Evolutionary conservation across 441 rosid species (phyloP), one percentile per base, ranked within the genome.

Genomic region (Viola pubescens): DNA sequence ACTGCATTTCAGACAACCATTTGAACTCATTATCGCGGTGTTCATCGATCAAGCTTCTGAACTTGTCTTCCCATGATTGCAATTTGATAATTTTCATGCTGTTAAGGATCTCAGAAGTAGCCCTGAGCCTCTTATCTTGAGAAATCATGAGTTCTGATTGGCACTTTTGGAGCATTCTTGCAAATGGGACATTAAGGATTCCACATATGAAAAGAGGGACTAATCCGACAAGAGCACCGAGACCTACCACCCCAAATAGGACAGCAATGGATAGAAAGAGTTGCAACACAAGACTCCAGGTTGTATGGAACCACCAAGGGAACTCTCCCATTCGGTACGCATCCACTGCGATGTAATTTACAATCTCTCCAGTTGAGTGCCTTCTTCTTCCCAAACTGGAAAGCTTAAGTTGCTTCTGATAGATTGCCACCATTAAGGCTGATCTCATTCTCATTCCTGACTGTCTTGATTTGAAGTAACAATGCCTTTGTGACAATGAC

Each of bases 371-470:
- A 0, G 88, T 63, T 26, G 98, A 85, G 69, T 87, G 96, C n/a
- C 82, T 79, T 69, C 57, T 82, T 67, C 94, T 81, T 57, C 89
- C 95, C 5, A 66, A 61, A 69, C 82, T 87, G 0, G 94, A 91
- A 53, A 91, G 82, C 74, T 73, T 91, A 19, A 89, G 83, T 74
- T 85, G 96, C 75, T 91, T 89, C 52, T 66, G 77, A 53, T 88
- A 91, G 9, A 84, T 62, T 38, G 96, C 89, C 14, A 85, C 95
- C 98, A 89, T 89, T 43, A 91, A 67, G 5, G 87, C 94, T 48
- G 97, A 91, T 75, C 94, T 84, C 66, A 91, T 83, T 75, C 81
- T 85, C 96, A 89, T 74, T 55, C 98, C 98, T 0, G 88, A 88
- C 77, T 81, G 78, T 62, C 98, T 83, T 11, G 95, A 63, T 55